Conservation (phyloP, 2,329 filamentous ascomycete species). For the Curvularia hawaiiensis region DNA sequence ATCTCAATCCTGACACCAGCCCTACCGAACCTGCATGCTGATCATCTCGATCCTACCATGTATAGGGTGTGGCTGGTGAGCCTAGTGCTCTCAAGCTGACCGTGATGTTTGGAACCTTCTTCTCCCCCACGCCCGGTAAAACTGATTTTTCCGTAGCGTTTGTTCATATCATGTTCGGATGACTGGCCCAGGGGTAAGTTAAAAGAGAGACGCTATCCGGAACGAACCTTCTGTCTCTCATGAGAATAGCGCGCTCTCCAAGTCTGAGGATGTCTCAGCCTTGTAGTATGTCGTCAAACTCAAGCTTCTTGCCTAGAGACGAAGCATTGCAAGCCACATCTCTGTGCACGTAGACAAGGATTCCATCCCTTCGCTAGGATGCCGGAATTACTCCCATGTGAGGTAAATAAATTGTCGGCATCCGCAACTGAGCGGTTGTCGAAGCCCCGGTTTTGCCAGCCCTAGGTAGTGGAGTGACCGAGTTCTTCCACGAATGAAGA, state of each 20-base stretch:
- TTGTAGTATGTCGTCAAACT: slow-evolving; percentile 11
- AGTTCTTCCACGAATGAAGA: slow-evolving; percentile 27
- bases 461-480: slow-evolving; percentile 18
- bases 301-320: slow-evolving; percentile 24
- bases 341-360: slow-evolving; percentile 7
- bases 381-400: slow-evolving; percentile 11
- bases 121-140: slow-evolving; percentile 9
- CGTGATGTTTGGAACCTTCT: not conserved
- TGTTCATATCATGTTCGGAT: not conserved
- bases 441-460: slow-evolving; percentile 17
- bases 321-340: slow-evolving; percentile 20
- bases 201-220: not conserved
- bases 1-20: not conserved
- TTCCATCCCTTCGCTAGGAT: not conserved
- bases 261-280: not conserved
- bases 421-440: slow-evolving; percentile 10
- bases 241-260: not conserved
- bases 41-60: not conserved
- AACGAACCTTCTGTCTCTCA: not conserved
- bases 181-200: not conserved
- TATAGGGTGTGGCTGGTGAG: not conserved
- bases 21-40: not conserved
- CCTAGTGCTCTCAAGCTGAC: not conserved
- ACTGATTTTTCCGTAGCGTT: slow-evolving; percentile 4
- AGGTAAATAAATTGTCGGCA: slow-evolving; percentile 17